Percentiles rank a stretch among this genome's conserved stretches.
These are phyloP conservation scores for Gelatoporia subvermispora DNA, from an alignment of 768 basidiomycete species.

Conservation along the genomic window DNA sequence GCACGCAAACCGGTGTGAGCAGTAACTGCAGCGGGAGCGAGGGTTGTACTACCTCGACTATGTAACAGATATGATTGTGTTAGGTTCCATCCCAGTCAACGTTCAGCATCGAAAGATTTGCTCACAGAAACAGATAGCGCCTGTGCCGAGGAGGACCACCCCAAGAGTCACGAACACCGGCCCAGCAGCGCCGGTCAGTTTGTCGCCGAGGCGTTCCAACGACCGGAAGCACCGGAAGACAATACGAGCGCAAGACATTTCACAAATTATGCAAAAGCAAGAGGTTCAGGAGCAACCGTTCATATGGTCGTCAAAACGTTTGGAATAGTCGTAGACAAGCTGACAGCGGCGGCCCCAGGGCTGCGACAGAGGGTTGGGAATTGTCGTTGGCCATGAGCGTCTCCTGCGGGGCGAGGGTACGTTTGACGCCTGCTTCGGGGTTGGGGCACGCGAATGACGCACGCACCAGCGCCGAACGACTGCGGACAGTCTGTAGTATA, in stretches of 20 bases:
- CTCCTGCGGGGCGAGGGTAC: too few relatives aligned
- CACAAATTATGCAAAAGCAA: too few relatives aligned
- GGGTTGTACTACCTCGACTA: constrained; percentile 79
- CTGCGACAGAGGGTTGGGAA: too few relatives aligned
- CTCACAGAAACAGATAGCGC: constrained; percentile 79
- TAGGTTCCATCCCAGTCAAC: neutral
- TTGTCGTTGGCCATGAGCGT: too few relatives aligned
- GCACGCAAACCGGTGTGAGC: constrained; percentile 61
- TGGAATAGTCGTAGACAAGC: too few relatives aligned
- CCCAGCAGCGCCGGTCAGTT: constrained; percentile 84
- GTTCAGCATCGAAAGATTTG: constrained; percentile 12
- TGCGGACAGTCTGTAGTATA: too few relatives aligned
- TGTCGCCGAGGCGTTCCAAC: constrained; percentile 72
- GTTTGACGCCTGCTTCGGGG: too few relatives aligned
- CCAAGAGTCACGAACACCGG: constrained; percentile 88
- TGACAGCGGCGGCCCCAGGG: too few relatives aligned
- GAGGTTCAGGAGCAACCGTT: too few relatives aligned
- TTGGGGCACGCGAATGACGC: too few relatives aligned
- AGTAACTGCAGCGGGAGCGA: constrained; percentile 54
- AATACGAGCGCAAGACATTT: constrained; percentile 20
- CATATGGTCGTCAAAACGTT: too few relatives aligned
- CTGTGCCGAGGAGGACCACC: constrained; percentile 60
- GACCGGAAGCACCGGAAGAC: constrained; percentile 60
- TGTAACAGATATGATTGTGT: neutral
- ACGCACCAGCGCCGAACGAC: too few relatives aligned